Percentiles rank a stretch among this genome's conserved stretches.
Evolutionary conservation across 2,329 filamentous ascomycete species (phyloP).

Genomic region (Exserohilum turcica): DNA sequence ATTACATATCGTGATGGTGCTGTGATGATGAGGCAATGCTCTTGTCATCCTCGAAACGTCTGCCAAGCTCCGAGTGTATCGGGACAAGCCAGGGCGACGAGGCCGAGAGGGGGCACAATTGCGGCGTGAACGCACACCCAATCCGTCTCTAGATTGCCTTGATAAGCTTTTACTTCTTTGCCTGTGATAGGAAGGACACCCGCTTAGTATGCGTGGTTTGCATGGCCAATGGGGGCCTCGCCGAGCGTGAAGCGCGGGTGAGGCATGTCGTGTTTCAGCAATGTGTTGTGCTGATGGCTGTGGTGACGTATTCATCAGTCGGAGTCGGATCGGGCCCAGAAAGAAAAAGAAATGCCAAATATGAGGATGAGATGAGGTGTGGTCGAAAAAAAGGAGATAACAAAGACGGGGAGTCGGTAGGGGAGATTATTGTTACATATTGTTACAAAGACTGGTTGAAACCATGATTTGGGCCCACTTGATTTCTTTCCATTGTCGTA

Average conservation of each 20-base stretch:
- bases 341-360: no score
- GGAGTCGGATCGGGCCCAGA: not conserved
- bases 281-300: not conserved
- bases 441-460: not conserved
- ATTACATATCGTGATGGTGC: not conserved
- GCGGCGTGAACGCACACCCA: no score
- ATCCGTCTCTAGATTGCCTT: not conserved
- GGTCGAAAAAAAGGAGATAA: not conserved
- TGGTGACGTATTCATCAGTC: not conserved
- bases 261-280: conserved; percentile 1
- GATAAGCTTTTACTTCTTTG: conserved; percentile 1
- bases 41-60: not conserved
- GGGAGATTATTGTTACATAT: conserved; percentile 8
- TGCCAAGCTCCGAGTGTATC: not conserved
- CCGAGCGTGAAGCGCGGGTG: not conserved
- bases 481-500: not conserved
- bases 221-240: not conserved
- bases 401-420: not conserved
- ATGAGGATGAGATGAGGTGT: not conserved
- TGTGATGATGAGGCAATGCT: not conserved
- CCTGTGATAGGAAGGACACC: not conserved
- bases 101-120: not conserved
- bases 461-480: not conserved
- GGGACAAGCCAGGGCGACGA: not conserved
- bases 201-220: not conserved